Conservation (phyloP, 306 rosid species). For the Cucumis melo region DNA sequence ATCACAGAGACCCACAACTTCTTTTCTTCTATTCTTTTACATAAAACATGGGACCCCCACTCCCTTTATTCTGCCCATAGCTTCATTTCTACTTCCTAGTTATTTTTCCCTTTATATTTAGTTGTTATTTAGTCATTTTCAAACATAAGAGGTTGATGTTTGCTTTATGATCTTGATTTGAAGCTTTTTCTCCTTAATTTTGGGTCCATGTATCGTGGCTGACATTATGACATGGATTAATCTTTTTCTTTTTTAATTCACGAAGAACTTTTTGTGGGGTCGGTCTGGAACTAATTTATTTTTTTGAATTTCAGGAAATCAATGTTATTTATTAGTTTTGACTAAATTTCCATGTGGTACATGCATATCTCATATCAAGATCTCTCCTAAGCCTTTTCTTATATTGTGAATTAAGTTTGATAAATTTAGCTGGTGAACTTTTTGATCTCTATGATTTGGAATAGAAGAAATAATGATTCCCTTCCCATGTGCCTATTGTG, state of each 20-base stretch:
- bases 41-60: constrained; percentile 26
- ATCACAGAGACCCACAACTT: constrained; percentile 25
- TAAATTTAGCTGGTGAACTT: neutral
- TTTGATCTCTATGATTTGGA: neutral
- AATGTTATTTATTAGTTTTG: neutral
- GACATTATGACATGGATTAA: neutral
- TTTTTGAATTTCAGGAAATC: neutral
- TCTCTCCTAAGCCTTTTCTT: neutral
- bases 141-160: neutral
- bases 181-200: constrained; percentile 13
- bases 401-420: neutral
- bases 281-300: neutral
- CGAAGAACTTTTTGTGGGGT: neutral
- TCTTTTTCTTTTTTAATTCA: neutral
- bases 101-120: constrained; percentile 13
- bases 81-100: constrained; percentile 19
- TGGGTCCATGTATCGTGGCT: constrained; percentile 6
- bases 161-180: constrained; percentile 11
- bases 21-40: constrained; percentile 12
- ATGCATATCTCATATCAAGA: constrained; percentile 4
- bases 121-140: constrained; percentile 9
- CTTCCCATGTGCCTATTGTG: constrained; percentile 2
- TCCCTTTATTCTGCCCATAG: constrained; percentile 23
- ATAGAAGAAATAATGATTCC: neutral
- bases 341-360: neutral